Conservation (phyloP, 768 basidiomycete genomes). For the Russula vinacea region DNA sequence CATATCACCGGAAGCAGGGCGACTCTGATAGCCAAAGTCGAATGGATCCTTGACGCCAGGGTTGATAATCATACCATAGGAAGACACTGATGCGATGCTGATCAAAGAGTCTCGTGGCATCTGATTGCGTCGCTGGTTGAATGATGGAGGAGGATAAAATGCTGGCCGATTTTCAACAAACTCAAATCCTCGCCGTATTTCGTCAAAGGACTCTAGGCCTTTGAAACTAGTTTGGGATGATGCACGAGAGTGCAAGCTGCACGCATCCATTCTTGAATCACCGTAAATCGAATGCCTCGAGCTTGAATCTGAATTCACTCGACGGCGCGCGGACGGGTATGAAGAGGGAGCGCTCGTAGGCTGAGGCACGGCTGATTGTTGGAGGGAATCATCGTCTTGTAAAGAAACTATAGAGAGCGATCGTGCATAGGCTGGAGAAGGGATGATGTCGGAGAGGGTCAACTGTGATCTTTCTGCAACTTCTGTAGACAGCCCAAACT, state of each 20-base stretch:
- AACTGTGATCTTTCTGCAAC: slow-evolving; percentile 38
- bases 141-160: slow-evolving; percentile 58
- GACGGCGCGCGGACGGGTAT: slow-evolving; percentile 36
- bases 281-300: slow-evolving; percentile 38
- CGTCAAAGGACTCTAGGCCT: slow-evolving; percentile 73
- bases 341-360: slow-evolving; percentile 36
- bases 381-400: slow-evolving; percentile 36
- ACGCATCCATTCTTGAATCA: slow-evolving; percentile 27
- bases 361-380: slow-evolving; percentile 34
- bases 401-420: slow-evolving; percentile 47
- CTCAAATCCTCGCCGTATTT: slow-evolving; percentile 76
- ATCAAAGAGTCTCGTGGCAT: slow-evolving; percentile 56
- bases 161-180: slow-evolving; percentile 58
- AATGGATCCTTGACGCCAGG: slow-evolving; percentile 68
- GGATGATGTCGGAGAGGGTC: slow-evolving; percentile 75
- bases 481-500: slow-evolving; percentile 48
- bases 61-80: slow-evolving; percentile 66
- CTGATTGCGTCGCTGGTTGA: slow-evolving; percentile 41
- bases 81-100: slow-evolving; percentile 78
- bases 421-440: slow-evolving; percentile 53
- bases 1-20: slow-evolving; percentile 59
- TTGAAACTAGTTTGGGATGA: slow-evolving; percentile 61
- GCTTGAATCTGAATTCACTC: slow-evolving; percentile 47
- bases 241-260: slow-evolving; percentile 37
- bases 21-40: slow-evolving; percentile 55